Conservation (phyloP, 805 yeast genomes). For the Pachysolen tannophilus region DNA sequence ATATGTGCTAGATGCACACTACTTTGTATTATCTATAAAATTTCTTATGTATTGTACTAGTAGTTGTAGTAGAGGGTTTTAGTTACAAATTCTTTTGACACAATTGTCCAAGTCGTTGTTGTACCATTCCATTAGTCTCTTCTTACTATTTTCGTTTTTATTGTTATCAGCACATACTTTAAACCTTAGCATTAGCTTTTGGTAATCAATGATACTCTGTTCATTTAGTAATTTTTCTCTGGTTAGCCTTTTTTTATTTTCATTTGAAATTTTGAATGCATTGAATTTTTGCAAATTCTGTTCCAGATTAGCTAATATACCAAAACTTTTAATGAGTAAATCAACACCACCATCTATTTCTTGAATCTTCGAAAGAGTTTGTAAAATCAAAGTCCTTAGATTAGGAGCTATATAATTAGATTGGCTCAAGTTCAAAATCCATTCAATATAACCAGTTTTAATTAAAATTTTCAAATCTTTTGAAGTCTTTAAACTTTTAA, state of each 20-base stretch:
- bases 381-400: constrained; percentile 30
- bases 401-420: constrained; percentile 38
- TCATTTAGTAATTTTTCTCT: constrained; percentile 14
- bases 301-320: constrained; percentile 32
- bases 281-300: too few relatives aligned
- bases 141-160: constrained; percentile 27
- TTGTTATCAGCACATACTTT: constrained; percentile 24
- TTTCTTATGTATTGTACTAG: too few relatives aligned
- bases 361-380: constrained; percentile 39
- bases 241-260: constrained; percentile 4
- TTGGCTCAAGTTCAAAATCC: constrained; percentile 47
- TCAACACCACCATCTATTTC: constrained; percentile 52
- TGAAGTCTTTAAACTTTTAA: constrained; percentile 35
- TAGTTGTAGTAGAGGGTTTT: too few relatives aligned
- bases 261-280: constrained; percentile 10
- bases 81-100: constrained; percentile 33
- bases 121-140: constrained; percentile 59
- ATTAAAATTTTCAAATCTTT: constrained; percentile 48
- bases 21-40: too few relatives aligned
- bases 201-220: constrained; percentile 32
- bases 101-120: constrained; percentile 36
- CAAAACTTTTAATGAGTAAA: constrained; percentile 51
- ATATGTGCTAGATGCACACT: too few relatives aligned
- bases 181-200: constrained; percentile 38
- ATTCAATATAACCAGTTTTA: constrained; percentile 54